Percentiles rank a stretch among this genome's conserved stretches.
Conservation (phyloP, 169 alveolate genomes). For the Babesia sp. region DNA sequence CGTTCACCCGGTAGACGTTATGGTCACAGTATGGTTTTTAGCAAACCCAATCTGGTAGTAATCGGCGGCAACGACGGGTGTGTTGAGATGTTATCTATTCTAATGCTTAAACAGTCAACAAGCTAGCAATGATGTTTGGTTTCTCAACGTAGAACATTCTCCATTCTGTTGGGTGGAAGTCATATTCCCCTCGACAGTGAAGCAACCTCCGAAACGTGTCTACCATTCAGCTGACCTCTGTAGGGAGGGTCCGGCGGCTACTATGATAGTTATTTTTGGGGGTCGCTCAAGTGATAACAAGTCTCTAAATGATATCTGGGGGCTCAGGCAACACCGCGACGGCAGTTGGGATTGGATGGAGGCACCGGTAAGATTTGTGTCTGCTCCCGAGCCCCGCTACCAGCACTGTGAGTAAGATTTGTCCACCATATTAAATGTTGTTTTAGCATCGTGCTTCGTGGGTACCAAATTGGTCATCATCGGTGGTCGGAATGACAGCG, state of each 20-base stretch:
- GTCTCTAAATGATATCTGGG: conserved; percentile 98
- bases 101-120: conserved; percentile 42
- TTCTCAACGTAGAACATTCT: conserved; percentile 93
- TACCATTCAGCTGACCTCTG: conserved; percentile 85
- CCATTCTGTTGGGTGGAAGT: conserved; percentile 96
- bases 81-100: not conserved
- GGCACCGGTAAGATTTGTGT: conserved; percentile 92
- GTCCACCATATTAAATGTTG: not conserved
- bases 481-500: conserved; percentile 96
- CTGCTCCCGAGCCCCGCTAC: conserved; percentile 89
- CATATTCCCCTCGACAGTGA: conserved; percentile 74
- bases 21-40: conserved; percentile 96
- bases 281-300: conserved; percentile 94
- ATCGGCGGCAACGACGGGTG: conserved; percentile 98
- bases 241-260: conserved; percentile 97
- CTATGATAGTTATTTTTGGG: conserved; percentile 99
- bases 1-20: conserved; percentile 99
- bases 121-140: conserved; percentile 95
- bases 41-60: conserved; percentile 94
- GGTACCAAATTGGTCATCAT: conserved; percentile 89
- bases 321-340: conserved; percentile 98
- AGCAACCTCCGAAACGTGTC: conserved; percentile 93
- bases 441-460: conserved; percentile 77
- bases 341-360: conserved; percentile 99
- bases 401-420: conserved; percentile 77